Percentiles rank a stretch among this genome's conserved stretches.
These are phyloP conservation scores for Citrullus amarus DNA, from an alignment of 306 rosid genomes.

Conservation along the genomic window DNA sequence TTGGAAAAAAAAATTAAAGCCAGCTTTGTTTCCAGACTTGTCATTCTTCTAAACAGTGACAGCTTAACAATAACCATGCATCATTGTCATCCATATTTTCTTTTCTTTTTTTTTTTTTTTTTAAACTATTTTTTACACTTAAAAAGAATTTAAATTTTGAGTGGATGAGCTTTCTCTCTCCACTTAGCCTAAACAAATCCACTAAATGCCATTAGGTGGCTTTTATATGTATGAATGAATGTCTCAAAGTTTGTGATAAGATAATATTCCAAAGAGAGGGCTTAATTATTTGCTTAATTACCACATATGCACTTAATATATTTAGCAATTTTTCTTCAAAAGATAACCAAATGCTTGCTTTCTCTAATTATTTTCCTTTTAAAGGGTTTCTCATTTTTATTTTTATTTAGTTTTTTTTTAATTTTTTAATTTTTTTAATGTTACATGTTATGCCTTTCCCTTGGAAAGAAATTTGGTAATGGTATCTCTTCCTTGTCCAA, in stretches of 20 bases:
- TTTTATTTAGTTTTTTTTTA: too few species aligned
- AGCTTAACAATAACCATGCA: conserved; percentile 14
- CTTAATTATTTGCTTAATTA: not conserved
- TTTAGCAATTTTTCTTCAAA: not conserved
- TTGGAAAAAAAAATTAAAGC: not conserved
- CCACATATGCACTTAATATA: not conserved
- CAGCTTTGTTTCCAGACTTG: conserved; percentile 9
- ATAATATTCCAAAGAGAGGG: not conserved
- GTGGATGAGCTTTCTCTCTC: conserved; percentile 7
- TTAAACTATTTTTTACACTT: too few species aligned
- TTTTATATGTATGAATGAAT: not conserved
- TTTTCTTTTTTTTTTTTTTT: too few species aligned
- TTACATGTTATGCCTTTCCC: not conserved
- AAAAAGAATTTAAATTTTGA: not conserved
- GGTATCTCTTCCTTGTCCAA: not conserved
- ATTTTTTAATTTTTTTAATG: not conserved
- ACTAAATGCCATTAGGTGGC: conserved; percentile 4
- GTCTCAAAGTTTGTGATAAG: not conserved
- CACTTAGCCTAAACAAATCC: conserved; percentile 1
- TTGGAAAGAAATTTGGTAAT: not conserved
- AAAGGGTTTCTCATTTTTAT: not conserved
- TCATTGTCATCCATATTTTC: conserved; percentile 7
- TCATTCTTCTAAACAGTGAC: conserved; percentile 12
- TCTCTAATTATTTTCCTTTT: not conserved
- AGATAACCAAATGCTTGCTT: not conserved